phyloP scores from a whole-genome alignment of 352 stramenopile species.

The Plasmopara muralis region DNA sequence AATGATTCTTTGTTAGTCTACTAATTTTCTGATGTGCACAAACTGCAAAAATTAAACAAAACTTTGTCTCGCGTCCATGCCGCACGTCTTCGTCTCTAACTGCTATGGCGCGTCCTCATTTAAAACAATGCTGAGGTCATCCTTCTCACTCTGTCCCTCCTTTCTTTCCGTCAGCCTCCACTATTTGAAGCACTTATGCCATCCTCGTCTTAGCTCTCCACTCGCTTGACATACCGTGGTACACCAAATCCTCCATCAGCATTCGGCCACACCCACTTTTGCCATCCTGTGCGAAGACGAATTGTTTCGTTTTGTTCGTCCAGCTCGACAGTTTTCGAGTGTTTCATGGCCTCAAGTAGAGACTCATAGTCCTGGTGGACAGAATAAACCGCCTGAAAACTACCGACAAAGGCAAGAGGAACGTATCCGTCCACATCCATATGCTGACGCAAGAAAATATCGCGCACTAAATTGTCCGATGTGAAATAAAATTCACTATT shows the following conservation, averaged over 20 bases:
- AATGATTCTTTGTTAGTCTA: slow-evolving; percentile 30
- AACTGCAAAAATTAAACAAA: slow-evolving; percentile 20
- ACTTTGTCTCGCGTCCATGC: slow-evolving; percentile 1
- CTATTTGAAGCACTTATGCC: slow-evolving; percentile 23
- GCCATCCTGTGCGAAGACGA: slow-evolving; percentile 74
- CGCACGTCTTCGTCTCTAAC: background rate
- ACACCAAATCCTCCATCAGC: slow-evolving; percentile 78
- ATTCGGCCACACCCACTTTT: slow-evolving; percentile 88
- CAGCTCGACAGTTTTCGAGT: slow-evolving; percentile 61
- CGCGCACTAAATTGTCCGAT: slow-evolving; percentile 73
- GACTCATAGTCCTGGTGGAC: slow-evolving; percentile 82
- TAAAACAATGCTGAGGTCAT: background rate
- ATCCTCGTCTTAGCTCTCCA: slow-evolving; percentile 24
- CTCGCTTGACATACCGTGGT: slow-evolving; percentile 84
- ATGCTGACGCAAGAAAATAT: slow-evolving; percentile 81
- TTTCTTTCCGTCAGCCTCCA: background rate
- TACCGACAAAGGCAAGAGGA: slow-evolving; percentile 83
- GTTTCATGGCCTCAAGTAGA: slow-evolving; percentile 64
- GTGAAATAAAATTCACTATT: slow-evolving; percentile 84
- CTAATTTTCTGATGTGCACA: slow-evolving; percentile 19
- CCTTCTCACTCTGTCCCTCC: background rate
- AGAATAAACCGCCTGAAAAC: slow-evolving; percentile 83
- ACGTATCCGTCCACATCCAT: slow-evolving; percentile 87
- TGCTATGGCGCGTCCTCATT: background rate
- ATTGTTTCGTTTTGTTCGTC: slow-evolving; percentile 89